phyloP scores from a whole-genome alignment of 2,329 filamentous ascomycete genomes.

The Fusarium buxicola region DNA sequence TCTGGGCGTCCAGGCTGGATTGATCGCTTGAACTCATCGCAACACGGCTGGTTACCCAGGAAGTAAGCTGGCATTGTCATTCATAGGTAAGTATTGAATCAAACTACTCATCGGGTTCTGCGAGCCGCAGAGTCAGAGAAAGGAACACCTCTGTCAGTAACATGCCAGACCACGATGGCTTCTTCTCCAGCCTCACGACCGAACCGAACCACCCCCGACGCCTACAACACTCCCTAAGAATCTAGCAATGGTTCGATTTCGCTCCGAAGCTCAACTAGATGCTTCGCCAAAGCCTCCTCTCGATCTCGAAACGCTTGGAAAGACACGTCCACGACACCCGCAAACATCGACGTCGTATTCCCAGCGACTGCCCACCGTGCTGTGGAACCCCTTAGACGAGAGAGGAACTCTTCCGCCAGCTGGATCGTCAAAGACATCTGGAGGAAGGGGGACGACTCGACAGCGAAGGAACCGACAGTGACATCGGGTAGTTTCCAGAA shows the following conservation, averaged over 20 bases:
- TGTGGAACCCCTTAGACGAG: slow-evolving; percentile 50
- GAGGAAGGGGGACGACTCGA: slow-evolving; percentile 54
- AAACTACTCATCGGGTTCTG: background rate
- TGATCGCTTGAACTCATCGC: background rate
- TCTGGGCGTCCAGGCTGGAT: background rate
- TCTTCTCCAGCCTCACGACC: background rate
- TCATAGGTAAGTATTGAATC: background rate
- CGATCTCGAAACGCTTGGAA: slow-evolving; percentile 49
- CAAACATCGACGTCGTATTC: slow-evolving; percentile 48
- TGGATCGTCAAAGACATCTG: slow-evolving; percentile 58
- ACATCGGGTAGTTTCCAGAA: slow-evolving; percentile 57
- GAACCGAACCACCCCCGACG: background rate
- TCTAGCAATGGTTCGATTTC: slow-evolving; percentile 51
- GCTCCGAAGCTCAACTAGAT: slow-evolving; percentile 49
- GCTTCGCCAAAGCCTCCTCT: slow-evolving; percentile 50
- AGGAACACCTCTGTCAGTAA: no score
- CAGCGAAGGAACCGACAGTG: slow-evolving; percentile 54
- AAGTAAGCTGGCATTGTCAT: background rate
- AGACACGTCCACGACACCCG: slow-evolving; percentile 49
- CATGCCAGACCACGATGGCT: no score
- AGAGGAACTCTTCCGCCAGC: slow-evolving; percentile 56
- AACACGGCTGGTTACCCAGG: background rate
- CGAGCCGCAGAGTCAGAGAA: background rate
- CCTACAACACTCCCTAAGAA: slow-evolving; percentile 20
- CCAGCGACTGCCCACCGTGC: slow-evolving; percentile 42